phyloP scores from a whole-genome alignment of 163 green algal species.

The Prototheca wickerhamii region DNA sequence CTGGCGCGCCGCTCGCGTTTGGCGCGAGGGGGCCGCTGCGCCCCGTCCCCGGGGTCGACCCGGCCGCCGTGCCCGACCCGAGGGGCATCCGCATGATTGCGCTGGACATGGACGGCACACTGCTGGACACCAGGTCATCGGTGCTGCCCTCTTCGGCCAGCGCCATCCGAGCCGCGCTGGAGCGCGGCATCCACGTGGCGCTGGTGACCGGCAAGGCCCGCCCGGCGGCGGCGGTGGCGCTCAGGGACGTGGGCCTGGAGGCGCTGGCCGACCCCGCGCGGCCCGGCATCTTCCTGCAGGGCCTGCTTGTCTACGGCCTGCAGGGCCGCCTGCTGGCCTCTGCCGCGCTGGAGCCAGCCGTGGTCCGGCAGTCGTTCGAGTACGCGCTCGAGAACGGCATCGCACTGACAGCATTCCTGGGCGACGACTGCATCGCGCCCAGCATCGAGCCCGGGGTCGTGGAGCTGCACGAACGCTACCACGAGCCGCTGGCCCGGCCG shows the following conservation, averaged over 20 bases:
- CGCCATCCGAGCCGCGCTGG: slow-evolving; percentile 46
- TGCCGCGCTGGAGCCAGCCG: slow-evolving; percentile 29
- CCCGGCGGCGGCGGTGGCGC: slow-evolving; percentile 68
- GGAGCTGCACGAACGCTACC: slow-evolving; percentile 68
- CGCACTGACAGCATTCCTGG: slow-evolving; percentile 68
- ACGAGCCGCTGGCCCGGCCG: slow-evolving; percentile 73
- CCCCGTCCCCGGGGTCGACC: neutral
- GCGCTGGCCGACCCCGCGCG: slow-evolving; percentile 50
- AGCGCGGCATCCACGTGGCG: slow-evolving; percentile 57
- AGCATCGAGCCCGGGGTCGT: slow-evolving; percentile 53
- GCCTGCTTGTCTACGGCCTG: slow-evolving; percentile 70
- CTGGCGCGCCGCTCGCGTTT: neutral
- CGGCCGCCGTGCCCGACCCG: neutral
- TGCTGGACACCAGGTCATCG: slow-evolving; percentile 68
- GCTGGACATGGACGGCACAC: slow-evolving; percentile 94
- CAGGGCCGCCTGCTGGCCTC: slow-evolving; percentile 48
- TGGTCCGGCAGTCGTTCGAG: slow-evolving; percentile 44
- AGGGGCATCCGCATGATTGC: slow-evolving; percentile 52
- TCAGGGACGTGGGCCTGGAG: slow-evolving; percentile 46
- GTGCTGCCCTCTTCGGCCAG: slow-evolving; percentile 51
- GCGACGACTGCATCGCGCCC: slow-evolving; percentile 76
- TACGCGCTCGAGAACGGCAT: slow-evolving; percentile 23
- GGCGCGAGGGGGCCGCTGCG: neutral
- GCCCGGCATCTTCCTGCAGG: slow-evolving; percentile 88
- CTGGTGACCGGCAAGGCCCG: slow-evolving; percentile 90